Evolutionary conservation across 257 asterid genomes (phyloP).

Genomic region (Plantago elongata): DNA sequence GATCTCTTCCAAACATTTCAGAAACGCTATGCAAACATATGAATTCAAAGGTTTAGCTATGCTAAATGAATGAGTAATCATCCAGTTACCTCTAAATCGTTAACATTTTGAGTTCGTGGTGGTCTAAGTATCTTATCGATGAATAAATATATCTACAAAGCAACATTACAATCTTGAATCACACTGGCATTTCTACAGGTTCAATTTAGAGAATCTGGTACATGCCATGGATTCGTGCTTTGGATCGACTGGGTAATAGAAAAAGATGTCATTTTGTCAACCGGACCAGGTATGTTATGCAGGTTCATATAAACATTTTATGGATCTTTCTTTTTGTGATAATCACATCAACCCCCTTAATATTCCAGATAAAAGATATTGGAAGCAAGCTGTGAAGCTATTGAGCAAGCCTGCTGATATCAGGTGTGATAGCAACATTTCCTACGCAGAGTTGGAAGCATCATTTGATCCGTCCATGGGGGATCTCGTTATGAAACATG

Average conservation of each 20-base stretch:
- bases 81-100: too few relatives aligned
- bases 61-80: too few relatives aligned
- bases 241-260: slow-evolving; percentile 93
- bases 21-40: too few relatives aligned
- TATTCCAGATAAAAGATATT: slow-evolving; percentile 57
- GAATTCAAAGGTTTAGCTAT: too few relatives aligned
- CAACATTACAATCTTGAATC: neutral
- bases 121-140: too few relatives aligned
- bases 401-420: slow-evolving; percentile 48
- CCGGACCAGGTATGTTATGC: slow-evolving; percentile 70
- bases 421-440: slow-evolving; percentile 19
- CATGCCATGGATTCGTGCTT: slow-evolving; percentile 77
- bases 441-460: slow-evolving; percentile 44
- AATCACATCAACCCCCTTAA: neutral
- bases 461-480: slow-evolving; percentile 61
- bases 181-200: slow-evolving; percentile 36
- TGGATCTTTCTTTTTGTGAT: neutral
- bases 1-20: too few relatives aligned
- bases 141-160: neutral
- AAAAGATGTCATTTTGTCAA: slow-evolving; percentile 40
- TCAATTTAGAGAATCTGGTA: slow-evolving; percentile 50
- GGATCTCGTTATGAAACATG: slow-evolving; percentile 44
- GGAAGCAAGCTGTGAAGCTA: slow-evolving; percentile 95
- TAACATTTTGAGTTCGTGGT: too few relatives aligned
- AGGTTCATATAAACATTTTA: slow-evolving; percentile 2